phyloP scores from a whole-genome alignment of 805 yeast species.

The Candida suzukii region DNA sequence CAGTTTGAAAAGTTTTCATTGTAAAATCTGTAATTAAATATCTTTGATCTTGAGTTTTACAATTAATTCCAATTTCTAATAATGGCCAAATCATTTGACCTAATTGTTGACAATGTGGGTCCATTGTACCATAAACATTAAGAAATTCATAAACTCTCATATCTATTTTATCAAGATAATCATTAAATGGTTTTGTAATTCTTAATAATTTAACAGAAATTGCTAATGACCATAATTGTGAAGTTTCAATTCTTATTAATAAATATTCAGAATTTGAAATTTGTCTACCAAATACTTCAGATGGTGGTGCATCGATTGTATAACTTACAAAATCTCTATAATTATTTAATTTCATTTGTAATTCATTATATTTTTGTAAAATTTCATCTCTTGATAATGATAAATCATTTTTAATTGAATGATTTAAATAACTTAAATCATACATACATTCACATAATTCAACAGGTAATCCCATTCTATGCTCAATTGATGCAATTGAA shows the following conservation, averaged over 20 bases:
- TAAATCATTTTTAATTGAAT: too few species aligned
- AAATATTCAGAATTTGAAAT: constrained; percentile 12
- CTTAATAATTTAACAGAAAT: constrained; percentile 22
- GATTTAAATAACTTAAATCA: constrained; percentile 24
- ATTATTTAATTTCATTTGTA: constrained; percentile 19
- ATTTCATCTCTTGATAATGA: constrained; percentile 5
- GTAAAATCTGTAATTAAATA: constrained; percentile 18
- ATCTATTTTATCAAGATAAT: constrained; percentile 16
- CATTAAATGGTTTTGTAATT: constrained; percentile 19
- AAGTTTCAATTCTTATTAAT: constrained; percentile 24
- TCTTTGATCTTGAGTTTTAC: constrained; percentile 25
- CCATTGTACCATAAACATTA: constrained; percentile 32
- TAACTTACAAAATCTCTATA: constrained; percentile 28
- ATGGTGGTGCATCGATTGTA: constrained; percentile 1
- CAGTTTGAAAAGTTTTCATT: constrained; percentile 27
- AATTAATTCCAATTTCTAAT: constrained; percentile 36
- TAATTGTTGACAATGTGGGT: constrained; percentile 28
- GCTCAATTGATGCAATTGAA: constrained; percentile 22
- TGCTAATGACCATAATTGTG: constrained; percentile 38
- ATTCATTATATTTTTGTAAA: constrained; percentile 14
- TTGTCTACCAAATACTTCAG: neutral
- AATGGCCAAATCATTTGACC: constrained; percentile 50
- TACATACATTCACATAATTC: constrained; percentile 30
- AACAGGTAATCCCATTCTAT: constrained; percentile 37
- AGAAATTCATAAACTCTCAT: constrained; percentile 33